Base-by-base conservation (phyloP, 2,329 filamentous ascomycete genomes). In the Penicillium sp. region DNA sequence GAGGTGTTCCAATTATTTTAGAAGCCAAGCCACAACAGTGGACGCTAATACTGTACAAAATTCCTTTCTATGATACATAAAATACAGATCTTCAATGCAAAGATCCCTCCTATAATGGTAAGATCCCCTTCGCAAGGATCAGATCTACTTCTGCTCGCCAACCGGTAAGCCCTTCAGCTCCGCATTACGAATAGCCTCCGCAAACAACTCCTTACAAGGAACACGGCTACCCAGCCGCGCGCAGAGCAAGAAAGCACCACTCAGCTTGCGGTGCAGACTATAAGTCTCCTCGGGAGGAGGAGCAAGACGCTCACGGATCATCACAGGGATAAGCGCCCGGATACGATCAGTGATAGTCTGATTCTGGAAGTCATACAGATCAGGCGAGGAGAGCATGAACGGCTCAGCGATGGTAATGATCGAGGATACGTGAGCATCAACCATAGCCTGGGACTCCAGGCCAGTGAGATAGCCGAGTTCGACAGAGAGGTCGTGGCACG, bases 211-310 rank as follows among this genome's bases (percentile, higher is more conserved):
- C 60, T 88, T 85, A 66, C 93, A 97, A 54, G 81, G 80, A 2
- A 99, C 92, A 60, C 85, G 82, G 71, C 91, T 96, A 3, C 90
- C 92, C 56, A 99, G 73, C 62, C 86, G 84, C 0, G 94, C 92
- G 73, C 94, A 99, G 18, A 99, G 80, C 67, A 99, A 75, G 71
- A 99, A 99, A 0, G 94, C 95, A 0, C 94, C 94, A 72, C 92
- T 96, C 52, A 99, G 77, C 78, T 99, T 99, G 57, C 94, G 85
- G 75, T 99, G 94, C 67, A 99, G 76, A 71, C 89, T 93, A 70
- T 99, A 99, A 50, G 94, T 99, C 80, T 99, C 94, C 77, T 99
- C 95, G 0, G 94, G 94, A 23, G 95, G 94, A 23, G 94, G 93
- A 15, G 90, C 86, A 20, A 99, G 77, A 33, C 94, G 79, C 79